Base-by-base conservation (phyloP, 306 rosid species). In the Fragaria nilgerrensis region DNA sequence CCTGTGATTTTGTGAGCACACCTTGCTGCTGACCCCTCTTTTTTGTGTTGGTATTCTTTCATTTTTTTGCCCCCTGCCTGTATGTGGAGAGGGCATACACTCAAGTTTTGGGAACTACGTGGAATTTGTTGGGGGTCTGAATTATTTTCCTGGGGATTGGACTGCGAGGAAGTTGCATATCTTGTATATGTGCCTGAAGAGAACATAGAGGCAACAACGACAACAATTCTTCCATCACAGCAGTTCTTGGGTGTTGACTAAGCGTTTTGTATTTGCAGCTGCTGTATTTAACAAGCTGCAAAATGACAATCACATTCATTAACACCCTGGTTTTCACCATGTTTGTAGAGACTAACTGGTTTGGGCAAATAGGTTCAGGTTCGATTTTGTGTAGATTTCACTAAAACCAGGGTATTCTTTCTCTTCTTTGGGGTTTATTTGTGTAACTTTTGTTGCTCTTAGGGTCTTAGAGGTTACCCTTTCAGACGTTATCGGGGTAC, bases 11-110 rank as follows among this genome's bases (percentile, higher is more conserved):
- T 77, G 78, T 69, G 89, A 79, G 87, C 88, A 83, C 77, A 82
- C 77, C 84, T 82, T 78, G 76, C 86, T 82, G 82, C 94, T 85
- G 85, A 89, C 80, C 78, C 59, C 81, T 72, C 32, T 71, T 66
- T 77, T 80, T 75, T 66, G 62, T 77, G 84, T 86, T 72, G 83
- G 71, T 75, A 91, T 88, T 91, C 82, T 90, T 91, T 90, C 86
- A 90, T 90, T 91, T 85, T 74, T 82, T 72, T 15, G 45, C 44
- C 77, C 80, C 85, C 85, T 76, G 69, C 52, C 91, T 81, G 25
- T 77, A 12, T 5, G 48, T 49, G 43, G 87, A 83, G 85, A 83
- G 89, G 93, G 89, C 90, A 81, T 53, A 82, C 80, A 68, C 89
- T 76, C 63, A 75, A 61, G 68, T 77, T 85, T 85, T 85, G 72